Base-by-base conservation (phyloP, 164 flowering plant genomes). In the Akebia trifoliata region DNA sequence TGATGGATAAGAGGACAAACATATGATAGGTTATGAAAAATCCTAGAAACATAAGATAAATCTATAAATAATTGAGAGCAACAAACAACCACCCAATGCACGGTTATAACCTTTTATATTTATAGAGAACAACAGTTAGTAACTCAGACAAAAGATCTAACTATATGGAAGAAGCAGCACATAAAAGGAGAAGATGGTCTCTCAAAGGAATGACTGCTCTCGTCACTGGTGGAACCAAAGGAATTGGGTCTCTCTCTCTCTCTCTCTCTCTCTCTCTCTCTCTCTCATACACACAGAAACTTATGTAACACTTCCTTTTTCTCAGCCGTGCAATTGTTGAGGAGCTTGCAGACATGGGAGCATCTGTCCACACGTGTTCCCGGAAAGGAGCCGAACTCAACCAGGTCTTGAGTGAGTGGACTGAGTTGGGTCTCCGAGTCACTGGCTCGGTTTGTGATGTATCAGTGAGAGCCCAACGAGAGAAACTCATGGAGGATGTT, bases 171-270 rank as follows among this genome's bases (percentile, higher is more conserved):
- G 49, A 17, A 6, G 31, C 21, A 50, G 32, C 37, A 18, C 26
- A 8, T 8, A 1, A 39, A 39, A 4, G n/a, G 14, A 51, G 58
- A 7, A 50, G 78, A 54, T 74, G 74, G 78, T 63, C 72, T 25
- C 59, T 74, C n/a, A 11, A 44, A 1, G 72, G 72, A 25, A 57
- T 40, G 57, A 70, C 69, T 0, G 78, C 78, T 50, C 72, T 73
- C 1, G 77, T 69, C 43, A 73, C 77, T 29, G 77, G 77, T 8
- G 77, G 77, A 49, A 69, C 77, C 22, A 63, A 64, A 40, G 78
- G 78, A 57, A 74, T 74, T 22, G 77, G 77, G 77, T n/a, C n/a
- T n/a, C n/a, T 73, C 31, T 24, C 29, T 18, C 40, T n/a, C 44
- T 35, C 10, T 2, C 2, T 8, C 50, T 2, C 21, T 42, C n/a